phyloP scores from a whole-genome alignment of 164 flowering plant species.

The Chimonanthus salicifolius region DNA sequence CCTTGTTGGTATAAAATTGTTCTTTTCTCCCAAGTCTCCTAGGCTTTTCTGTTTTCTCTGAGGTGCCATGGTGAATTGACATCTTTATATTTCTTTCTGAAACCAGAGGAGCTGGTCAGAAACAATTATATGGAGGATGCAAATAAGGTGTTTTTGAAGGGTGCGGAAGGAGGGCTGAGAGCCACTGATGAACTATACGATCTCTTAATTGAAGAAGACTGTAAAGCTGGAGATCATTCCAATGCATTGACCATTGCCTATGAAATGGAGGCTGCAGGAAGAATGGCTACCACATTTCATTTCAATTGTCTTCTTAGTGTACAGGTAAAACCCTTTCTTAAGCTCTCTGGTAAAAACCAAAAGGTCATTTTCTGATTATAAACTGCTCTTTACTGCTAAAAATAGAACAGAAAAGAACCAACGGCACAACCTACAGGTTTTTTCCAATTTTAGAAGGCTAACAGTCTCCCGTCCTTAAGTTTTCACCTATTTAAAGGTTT shows the following conservation, averaged over 20 bases:
- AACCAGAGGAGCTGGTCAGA: slow-evolving; percentile 78
- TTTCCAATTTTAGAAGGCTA: no score
- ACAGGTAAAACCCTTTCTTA: slow-evolving; percentile 42
- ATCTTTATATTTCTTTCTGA: background rate
- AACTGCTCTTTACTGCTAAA: no score
- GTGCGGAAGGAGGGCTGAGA: slow-evolving; percentile 78
- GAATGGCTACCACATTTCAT: slow-evolving; percentile 93
- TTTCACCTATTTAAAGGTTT: no score
- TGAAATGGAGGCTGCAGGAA: slow-evolving; percentile 97
- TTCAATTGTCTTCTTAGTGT: slow-evolving; percentile 93
- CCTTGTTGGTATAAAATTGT: slow-evolving; percentile 61
- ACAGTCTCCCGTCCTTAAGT: no score
- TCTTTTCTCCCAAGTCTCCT: background rate
- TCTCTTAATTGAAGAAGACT: slow-evolving; percentile 78
- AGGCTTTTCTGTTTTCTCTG: background rate
- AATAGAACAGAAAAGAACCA: no score
- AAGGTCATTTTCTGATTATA: background rate
- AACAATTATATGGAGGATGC: slow-evolving; percentile 68
- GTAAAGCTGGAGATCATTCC: slow-evolving; percentile 92
- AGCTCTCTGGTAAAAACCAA: background rate
- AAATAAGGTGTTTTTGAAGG: slow-evolving; percentile 79
- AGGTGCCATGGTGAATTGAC: background rate
- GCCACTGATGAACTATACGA: slow-evolving; percentile 90
- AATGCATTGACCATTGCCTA: slow-evolving; percentile 92
- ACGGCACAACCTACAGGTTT: no score